Conservation (phyloP, 306 rosid species). For the Castanopsis chinensis region DNA sequence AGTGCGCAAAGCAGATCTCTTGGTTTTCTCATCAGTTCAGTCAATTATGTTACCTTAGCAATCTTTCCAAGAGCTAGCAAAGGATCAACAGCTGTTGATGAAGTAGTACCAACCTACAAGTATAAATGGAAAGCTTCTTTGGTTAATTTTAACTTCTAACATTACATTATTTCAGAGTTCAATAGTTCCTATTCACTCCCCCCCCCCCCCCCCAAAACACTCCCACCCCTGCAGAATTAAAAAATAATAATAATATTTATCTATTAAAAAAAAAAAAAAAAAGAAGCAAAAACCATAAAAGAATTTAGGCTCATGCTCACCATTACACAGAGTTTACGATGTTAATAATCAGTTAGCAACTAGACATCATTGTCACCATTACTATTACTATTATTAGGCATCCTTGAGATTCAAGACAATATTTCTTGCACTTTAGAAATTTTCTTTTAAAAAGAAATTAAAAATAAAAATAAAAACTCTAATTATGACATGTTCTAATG, state of each 20-base stretch:
- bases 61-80: slow-evolving; percentile 58
- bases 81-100: slow-evolving; percentile 94
- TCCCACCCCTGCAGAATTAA: too few species aligned
- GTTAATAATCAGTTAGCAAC: background rate
- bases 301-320: background rate
- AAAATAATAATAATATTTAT: too few species aligned
- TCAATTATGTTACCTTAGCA: slow-evolving; percentile 56
- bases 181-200: background rate
- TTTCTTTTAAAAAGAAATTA: background rate
- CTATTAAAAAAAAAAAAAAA: too few species aligned
- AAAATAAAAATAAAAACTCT: background rate
- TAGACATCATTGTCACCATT: background rate
- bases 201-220: background rate
- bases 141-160: slow-evolving; percentile 7
- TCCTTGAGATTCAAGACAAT: background rate
- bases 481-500: background rate
- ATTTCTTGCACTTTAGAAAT: background rate
- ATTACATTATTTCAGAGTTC: background rate
- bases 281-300: background rate
- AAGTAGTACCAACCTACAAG: slow-evolving; percentile 87
- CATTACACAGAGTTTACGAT: background rate
- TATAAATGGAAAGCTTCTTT: slow-evolving; percentile 9
- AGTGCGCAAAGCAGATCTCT: background rate
- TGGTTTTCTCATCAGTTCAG: slow-evolving; percentile 15
- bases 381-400: background rate